Percentiles rank a stretch among this genome's conserved stretches.
phyloP scores from a whole-genome alignment of 2,329 filamentous ascomycete species.

The Davidsoniella neocaledoniae region DNA sequence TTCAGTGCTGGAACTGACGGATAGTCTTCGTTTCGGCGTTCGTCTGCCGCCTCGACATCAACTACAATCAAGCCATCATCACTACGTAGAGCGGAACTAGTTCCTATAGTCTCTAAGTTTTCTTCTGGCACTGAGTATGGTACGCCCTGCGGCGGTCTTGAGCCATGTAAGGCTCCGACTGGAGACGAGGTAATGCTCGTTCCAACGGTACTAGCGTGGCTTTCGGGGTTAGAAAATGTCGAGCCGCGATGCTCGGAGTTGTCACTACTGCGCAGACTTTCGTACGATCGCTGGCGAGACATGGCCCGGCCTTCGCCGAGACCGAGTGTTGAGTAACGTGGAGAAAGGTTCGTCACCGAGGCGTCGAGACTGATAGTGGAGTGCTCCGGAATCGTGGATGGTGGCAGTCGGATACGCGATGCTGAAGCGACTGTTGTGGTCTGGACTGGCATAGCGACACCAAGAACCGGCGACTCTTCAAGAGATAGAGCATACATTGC shows the following conservation, averaged over 20 bases:
- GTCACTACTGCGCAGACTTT: slow-evolving; percentile 2
- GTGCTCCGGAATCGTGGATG: slow-evolving; percentile 2
- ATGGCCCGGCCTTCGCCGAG: not conserved
- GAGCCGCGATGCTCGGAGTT: not conserved
- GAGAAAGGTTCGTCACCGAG: not conserved
- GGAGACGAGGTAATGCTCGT: not conserved
- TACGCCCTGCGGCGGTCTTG: not conserved
- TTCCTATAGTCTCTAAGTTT: not conserved
- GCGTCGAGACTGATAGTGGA: not conserved
- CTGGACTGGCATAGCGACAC: not conserved
- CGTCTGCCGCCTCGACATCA: slow-evolving; percentile 16
- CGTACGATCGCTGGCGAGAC: not conserved
- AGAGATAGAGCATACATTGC: not conserved
- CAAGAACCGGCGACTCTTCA: slow-evolving; percentile 6
- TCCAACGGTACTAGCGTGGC: not conserved
- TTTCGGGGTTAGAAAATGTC: not conserved
- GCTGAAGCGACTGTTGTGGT: not conserved
- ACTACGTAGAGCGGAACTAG: not conserved
- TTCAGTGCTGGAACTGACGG: not conserved
- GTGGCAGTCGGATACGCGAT: slow-evolving; percentile 1
- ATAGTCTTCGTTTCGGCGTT: not conserved
- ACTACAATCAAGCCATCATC: slow-evolving; percentile 24
- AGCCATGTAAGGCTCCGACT: not conserved
- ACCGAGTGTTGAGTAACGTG: not conserved
- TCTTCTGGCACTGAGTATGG: slow-evolving; percentile 1